Evolutionary conservation across 2,329 filamentous ascomycete species (phyloP), one percentile per base, ranked within the genome.

Genomic region (Apiospora marii): DNA sequence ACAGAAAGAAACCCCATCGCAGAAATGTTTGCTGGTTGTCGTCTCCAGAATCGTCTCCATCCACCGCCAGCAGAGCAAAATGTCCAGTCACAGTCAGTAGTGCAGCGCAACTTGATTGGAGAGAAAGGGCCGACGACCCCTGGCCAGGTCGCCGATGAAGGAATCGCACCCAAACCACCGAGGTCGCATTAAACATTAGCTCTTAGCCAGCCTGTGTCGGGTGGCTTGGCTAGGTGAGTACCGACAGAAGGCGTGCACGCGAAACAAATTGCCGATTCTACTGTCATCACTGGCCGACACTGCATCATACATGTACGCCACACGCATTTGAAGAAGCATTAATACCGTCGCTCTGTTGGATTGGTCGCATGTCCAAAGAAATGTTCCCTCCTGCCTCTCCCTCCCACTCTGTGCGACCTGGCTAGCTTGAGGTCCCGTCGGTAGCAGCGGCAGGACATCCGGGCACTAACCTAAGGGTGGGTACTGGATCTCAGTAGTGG

Each of bases 141-240:
- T 16, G 13, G 13, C 6, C 16, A 22, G 58, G 27, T 30, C 30
- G 22, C 53, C 27, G 34, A 61, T 61, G 27, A 61, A 61, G 53
- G 53, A 34, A 22, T 4, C 10, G 30, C 30, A 61, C 34, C 27
- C 53, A 61, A 61, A 61, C 53, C 53, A 61, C 27, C 53, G 8
- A 61, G 22, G 53, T 61, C 53, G 53, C 53, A 37, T 61, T 34
- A 61, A 16, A 61, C 53, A 37, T 22, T 61, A 61, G 53, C 53
- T 34, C 5, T 1, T 22, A 61, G 16, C 3, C 16, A 13, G 49
- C 24, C 16, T 16, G 49, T 30, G 24, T 30, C 49, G 51, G 27
- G 3, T 34, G 24, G 27, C 51, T 58, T 34, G 27, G 27, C 27
- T 16, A 13, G 8, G 27, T 16, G 27, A 19, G 27, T 19, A 27